phyloP scores from a whole-genome alignment of 306 rosid genomes.

The Senna tora region DNA sequence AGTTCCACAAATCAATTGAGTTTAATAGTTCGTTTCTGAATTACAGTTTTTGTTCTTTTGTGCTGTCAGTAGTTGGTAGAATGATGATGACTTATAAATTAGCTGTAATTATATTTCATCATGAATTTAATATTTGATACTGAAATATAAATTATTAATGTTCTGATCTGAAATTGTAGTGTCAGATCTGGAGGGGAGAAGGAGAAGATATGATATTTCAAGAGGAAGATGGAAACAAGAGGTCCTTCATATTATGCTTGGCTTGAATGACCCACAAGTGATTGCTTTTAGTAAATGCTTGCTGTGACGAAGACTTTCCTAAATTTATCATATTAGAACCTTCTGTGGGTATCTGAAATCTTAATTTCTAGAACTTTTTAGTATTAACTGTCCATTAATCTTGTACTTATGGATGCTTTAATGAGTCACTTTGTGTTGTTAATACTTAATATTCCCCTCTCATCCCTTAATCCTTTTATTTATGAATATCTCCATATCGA shows the following conservation, averaged over 20 bases:
- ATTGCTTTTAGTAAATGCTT: background rate
- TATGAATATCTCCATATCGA: too few relatives aligned
- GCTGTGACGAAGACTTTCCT: background rate
- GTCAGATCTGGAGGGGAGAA: slow-evolving; percentile 2
- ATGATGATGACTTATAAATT: slow-evolving; percentile 1
- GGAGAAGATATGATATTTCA: background rate
- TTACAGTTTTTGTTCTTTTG: background rate
- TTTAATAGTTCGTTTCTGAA: too few relatives aligned
- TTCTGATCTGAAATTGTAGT: slow-evolving; percentile 13
- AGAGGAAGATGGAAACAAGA: background rate
- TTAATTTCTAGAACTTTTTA: background rate
- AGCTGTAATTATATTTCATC: background rate
- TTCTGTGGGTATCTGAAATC: background rate
- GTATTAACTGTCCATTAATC: too few relatives aligned
- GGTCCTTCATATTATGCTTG: background rate
- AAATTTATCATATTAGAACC: background rate
- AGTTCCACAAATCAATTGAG: background rate
- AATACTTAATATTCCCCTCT: too few relatives aligned
- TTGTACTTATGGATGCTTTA: background rate
- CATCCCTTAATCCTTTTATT: too few relatives aligned
- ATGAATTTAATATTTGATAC: background rate
- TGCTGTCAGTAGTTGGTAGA: too few relatives aligned
- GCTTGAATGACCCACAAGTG: background rate
- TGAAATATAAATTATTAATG: background rate
- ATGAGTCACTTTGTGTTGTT: too few relatives aligned